Percentiles rank a stretch among this genome's conserved stretches.
phyloP scores from a whole-genome alignment of 352 stramenopile species.

The Phytophthora fragariae region DNA sequence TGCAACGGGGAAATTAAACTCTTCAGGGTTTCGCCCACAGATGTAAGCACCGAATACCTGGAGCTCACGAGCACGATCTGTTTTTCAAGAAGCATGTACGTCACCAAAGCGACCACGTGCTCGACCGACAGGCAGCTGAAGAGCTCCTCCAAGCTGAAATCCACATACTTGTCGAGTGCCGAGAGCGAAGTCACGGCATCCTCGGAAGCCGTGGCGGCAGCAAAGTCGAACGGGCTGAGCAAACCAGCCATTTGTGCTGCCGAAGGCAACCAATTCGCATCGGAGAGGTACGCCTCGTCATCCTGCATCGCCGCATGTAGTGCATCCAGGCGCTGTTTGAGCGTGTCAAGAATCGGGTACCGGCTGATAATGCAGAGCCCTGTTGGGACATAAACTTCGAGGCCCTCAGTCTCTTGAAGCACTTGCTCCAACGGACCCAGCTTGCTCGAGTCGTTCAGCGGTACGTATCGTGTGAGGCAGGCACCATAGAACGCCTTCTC shows the following conservation, averaged over 20 bases:
- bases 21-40: constrained; percentile 82
- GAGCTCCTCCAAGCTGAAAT: constrained; percentile 87
- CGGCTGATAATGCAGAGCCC: constrained; percentile 86
- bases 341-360: constrained; percentile 82
- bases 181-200: constrained; percentile 48
- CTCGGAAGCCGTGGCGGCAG: constrained; percentile 28
- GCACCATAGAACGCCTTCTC: constrained; percentile 87
- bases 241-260: constrained; percentile 64
- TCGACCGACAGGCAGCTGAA: constrained; percentile 83
- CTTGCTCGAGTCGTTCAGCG: constrained; percentile 68
- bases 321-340: constrained; percentile 74
- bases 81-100: constrained; percentile 76
- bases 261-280: constrained; percentile 66
- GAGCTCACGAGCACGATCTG: constrained; percentile 85
- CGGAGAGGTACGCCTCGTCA: constrained; percentile 61
- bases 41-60: constrained; percentile 81
- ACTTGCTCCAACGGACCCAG: constrained; percentile 80
- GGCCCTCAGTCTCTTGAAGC: constrained; percentile 80
- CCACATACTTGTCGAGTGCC: constrained; percentile 65
- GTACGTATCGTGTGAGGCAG: constrained; percentile 84
- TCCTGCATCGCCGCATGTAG: constrained; percentile 69
- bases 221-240: constrained; percentile 76
- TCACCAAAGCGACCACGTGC: constrained; percentile 74
- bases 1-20: constrained; percentile 77
- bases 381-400: constrained; percentile 80